Evolutionary conservation across 2,329 filamentous ascomycete species (phyloP).

Genomic region (Stagonosporopsis cucurbitacearum): DNA sequence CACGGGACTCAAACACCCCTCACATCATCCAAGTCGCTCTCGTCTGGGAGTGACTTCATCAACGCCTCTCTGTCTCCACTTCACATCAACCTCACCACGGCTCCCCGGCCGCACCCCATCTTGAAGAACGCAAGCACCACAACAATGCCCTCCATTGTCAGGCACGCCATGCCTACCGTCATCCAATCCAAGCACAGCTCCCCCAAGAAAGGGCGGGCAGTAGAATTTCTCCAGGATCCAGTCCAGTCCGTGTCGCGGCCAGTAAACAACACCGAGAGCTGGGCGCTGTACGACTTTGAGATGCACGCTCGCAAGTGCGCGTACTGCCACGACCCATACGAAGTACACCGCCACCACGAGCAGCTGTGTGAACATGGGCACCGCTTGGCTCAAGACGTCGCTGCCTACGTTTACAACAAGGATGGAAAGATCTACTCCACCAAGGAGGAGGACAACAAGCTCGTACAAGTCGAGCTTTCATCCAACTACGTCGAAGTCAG

Average conservation of each 20-base stretch:
- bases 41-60: slow-evolving; percentile 35
- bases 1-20: background rate
- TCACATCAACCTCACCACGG: slow-evolving; percentile 40
- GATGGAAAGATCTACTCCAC: slow-evolving; percentile 47
- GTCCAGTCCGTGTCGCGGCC: slow-evolving; percentile 51
- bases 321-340: slow-evolving; percentile 54
- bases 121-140: slow-evolving; percentile 41
- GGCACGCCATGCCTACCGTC: slow-evolving; percentile 44
- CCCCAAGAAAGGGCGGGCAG: slow-evolving; percentile 43
- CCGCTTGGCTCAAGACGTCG: slow-evolving; percentile 54
- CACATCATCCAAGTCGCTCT: slow-evolving; percentile 24
- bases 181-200: slow-evolving; percentile 37
- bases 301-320: slow-evolving; percentile 54
- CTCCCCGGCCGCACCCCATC: slow-evolving; percentile 39
- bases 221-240: slow-evolving; percentile 47
- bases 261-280: slow-evolving; percentile 51
- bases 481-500: slow-evolving; percentile 50
- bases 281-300: slow-evolving; percentile 58
- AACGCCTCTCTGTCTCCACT: slow-evolving; percentile 31
- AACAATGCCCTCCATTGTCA: slow-evolving; percentile 42
- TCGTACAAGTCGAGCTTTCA: slow-evolving; percentile 55
- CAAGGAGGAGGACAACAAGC: slow-evolving; percentile 48
- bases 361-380: slow-evolving; percentile 55
- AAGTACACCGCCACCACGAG: slow-evolving; percentile 49
- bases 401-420: slow-evolving; percentile 53